Evolutionary conservation across 441 rosid species (phyloP).

Genomic region (Jatropha podagrica): DNA sequence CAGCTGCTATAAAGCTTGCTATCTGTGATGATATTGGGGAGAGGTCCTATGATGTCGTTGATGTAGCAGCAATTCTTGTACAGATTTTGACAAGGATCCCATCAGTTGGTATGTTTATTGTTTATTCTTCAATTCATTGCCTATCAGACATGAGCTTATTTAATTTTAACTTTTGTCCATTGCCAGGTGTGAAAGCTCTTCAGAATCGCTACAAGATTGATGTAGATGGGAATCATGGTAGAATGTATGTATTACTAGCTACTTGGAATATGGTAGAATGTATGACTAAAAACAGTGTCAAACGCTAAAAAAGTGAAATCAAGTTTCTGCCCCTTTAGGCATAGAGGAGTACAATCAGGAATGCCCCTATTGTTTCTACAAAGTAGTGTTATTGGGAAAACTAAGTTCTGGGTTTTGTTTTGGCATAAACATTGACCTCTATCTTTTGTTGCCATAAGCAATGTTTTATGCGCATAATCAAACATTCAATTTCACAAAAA

Average conservation of each 20-base stretch:
- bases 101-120: conserved; percentile 48
- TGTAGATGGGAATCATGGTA: conserved; percentile 51
- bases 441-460: neutral
- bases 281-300: neutral
- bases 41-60: conserved; percentile 77
- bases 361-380: neutral
- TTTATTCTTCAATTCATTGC: conserved; percentile 10
- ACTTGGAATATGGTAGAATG: neutral
- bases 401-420: neutral
- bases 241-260: conserved; percentile 44
- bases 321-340: neutral
- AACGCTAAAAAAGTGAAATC: conserved; percentile 5
- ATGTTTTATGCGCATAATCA: neutral
- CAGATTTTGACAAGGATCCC: conserved; percentile 77
- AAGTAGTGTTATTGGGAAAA: neutral
- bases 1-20: conserved; percentile 95
- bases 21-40: conserved; percentile 98
- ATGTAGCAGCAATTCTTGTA: conserved; percentile 87
- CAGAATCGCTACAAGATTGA: conserved; percentile 74
- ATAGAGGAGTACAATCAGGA: neutral
- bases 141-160: neutral
- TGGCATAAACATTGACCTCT: neutral
- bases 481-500: neutral
- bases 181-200: conserved; percentile 58
- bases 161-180: conserved; percentile 19